Conservation (phyloP, 116 monocot species). For the Papilionanthe hybrid region DNA sequence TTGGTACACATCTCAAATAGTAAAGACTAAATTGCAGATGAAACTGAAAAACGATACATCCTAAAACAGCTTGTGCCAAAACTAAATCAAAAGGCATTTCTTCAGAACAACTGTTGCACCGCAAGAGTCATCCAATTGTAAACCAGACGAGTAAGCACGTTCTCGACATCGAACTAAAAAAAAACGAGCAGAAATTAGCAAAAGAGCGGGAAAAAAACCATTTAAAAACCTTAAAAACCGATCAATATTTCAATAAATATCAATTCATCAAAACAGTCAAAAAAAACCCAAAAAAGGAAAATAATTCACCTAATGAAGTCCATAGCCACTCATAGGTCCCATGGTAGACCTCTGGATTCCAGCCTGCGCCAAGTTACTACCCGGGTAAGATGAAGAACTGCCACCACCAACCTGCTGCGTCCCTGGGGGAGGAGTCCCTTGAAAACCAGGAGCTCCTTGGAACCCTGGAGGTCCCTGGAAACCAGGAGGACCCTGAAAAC, state of each 20-base stretch:
- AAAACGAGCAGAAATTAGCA: slow-evolving; percentile 42
- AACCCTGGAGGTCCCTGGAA: slow-evolving; percentile 47
- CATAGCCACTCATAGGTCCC: slow-evolving; percentile 70
- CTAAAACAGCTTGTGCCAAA: slow-evolving; percentile 3
- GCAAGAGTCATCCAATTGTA: slow-evolving; percentile 51
- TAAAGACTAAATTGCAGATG: slow-evolving; percentile 3
- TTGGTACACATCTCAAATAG: background rate
- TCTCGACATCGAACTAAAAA: slow-evolving; percentile 51
- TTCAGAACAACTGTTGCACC: slow-evolving; percentile 32
- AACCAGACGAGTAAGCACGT: slow-evolving; percentile 58
- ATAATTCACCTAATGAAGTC: slow-evolving; percentile 63
- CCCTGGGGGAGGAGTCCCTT: slow-evolving; percentile 10
- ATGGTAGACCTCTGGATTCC: slow-evolving; percentile 39
- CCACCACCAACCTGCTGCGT: slow-evolving; percentile 32
- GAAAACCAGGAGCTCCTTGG: slow-evolving; percentile 30
- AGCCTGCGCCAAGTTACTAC: slow-evolving; percentile 27
- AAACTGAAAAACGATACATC: slow-evolving; percentile 10
- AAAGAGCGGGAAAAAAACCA: slow-evolving; percentile 1
- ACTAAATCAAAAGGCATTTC: slow-evolving; percentile 6
- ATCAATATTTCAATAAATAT: background rate
- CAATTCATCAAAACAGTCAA: background rate
- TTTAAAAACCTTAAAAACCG: slow-evolving; percentile 2
- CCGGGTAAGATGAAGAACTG: slow-evolving; percentile 45
- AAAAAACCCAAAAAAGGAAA: background rate
- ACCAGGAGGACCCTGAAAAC: slow-evolving; percentile 44